Conservation (phyloP, 202 grass and related monocot species). For the Zizania palustris region DNA sequence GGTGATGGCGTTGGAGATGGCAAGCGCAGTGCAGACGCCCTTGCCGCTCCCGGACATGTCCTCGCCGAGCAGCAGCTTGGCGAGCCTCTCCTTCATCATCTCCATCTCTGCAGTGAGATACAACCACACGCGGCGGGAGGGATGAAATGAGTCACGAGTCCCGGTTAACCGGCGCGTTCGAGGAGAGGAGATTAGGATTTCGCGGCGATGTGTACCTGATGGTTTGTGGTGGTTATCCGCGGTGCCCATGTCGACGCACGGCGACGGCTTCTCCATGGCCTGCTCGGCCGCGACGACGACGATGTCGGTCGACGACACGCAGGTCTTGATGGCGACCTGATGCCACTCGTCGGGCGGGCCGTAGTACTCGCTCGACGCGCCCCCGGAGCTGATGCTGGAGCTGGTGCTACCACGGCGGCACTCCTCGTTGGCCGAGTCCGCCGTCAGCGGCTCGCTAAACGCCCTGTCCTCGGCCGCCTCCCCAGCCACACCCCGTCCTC, state of each 20-base stretch:
- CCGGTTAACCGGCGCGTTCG: neutral
- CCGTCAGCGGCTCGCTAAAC: slow-evolving; percentile 50
- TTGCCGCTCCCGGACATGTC: slow-evolving; percentile 98
- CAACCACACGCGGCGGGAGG: neutral
- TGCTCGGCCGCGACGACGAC: neutral
- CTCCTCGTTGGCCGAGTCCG: slow-evolving; percentile 55
- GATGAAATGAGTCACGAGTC: neutral
- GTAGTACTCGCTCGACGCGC: slow-evolving; percentile 40
- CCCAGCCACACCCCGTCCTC: neutral
- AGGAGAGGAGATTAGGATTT: too few relatives aligned
- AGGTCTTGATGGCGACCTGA: slow-evolving; percentile 49
- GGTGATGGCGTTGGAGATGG: slow-evolving; percentile 96
- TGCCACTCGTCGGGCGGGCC: slow-evolving; percentile 49
- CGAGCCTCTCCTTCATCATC: slow-evolving; percentile 96
- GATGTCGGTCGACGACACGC: slow-evolving; percentile 33
- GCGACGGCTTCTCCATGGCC: slow-evolving; percentile 17
- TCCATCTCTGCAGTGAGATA: slow-evolving; percentile 56
- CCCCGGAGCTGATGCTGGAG: slow-evolving; percentile 56
- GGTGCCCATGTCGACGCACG: neutral
- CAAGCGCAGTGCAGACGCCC: slow-evolving; percentile 92
- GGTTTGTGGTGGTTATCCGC: slow-evolving; percentile 21
- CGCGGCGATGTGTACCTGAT: slow-evolving; percentile 36
- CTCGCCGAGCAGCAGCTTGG: slow-evolving; percentile 92
- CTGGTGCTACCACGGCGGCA: slow-evolving; percentile 53
- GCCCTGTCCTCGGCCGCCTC: slow-evolving; percentile 34